These are phyloP conservation scores for Exophiala sideris DNA, from an alignment of 2,329 filamentous ascomycete genomes.

Conservation along the genomic window DNA sequence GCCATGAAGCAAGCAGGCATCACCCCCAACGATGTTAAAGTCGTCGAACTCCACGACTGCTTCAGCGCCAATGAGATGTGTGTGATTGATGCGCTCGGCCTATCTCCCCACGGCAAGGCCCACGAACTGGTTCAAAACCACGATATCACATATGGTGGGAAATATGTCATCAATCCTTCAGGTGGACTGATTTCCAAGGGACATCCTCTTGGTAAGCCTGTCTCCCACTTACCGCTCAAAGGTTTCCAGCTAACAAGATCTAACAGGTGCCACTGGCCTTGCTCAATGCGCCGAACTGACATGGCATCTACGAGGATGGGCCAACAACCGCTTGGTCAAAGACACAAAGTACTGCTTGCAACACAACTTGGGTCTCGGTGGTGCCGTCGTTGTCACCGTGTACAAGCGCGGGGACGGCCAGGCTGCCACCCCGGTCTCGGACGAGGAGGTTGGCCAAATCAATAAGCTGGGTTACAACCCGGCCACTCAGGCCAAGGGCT, in stretches of 20 bases:
- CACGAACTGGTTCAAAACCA: conserved; percentile 84
- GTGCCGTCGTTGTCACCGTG: conserved; percentile 84
- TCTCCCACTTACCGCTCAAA: not conserved
- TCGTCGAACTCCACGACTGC: conserved; percentile 94
- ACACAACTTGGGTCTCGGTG: conserved; percentile 90
- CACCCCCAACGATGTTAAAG: conserved; percentile 65
- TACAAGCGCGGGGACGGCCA: conserved; percentile 80
- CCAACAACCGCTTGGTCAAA: conserved; percentile 75
- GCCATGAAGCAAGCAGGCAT: conserved; percentile 74
- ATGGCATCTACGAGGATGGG: conserved; percentile 95
- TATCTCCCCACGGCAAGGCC: conserved; percentile 75
- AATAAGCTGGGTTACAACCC: conserved; percentile 86
- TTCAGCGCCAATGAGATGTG: conserved; percentile 96
- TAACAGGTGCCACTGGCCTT: conserved; percentile 68
- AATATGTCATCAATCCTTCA: conserved; percentile 82
- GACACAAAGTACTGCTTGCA: conserved; percentile 73
- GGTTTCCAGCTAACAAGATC: conserved; percentile 5
- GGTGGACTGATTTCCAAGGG: conserved; percentile 95
- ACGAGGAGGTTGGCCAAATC: conserved; percentile 60
- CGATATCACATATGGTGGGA: conserved; percentile 87
- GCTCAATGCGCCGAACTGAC: conserved; percentile 93
- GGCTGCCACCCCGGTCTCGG: conserved; percentile 58
- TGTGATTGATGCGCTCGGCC: conserved; percentile 78
- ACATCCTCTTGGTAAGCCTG: conserved; percentile 69
- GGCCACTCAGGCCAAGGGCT: conserved; percentile 82